phyloP scores from a whole-genome alignment of 176 grass and related monocot genomes.

The Eragrostis nindensis region DNA sequence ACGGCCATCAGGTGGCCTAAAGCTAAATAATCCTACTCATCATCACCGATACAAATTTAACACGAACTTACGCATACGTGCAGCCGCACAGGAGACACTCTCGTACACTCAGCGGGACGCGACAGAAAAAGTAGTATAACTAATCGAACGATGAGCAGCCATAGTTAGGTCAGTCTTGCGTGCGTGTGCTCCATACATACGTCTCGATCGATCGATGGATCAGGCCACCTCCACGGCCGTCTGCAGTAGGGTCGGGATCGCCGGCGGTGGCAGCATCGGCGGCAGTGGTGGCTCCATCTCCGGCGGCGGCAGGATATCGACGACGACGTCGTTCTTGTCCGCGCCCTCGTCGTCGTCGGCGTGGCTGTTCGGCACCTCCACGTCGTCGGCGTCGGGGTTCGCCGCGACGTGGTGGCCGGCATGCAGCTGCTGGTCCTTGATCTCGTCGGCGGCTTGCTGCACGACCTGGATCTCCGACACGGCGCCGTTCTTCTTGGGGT shows the following conservation, averaged over 20 bases:
- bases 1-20: not conserved
- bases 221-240: slow-evolving; percentile 43
- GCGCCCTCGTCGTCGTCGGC: not conserved
- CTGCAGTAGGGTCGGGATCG: not conserved
- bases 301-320: slow-evolving; percentile 35
- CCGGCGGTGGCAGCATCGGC: slow-evolving; percentile 1
- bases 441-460: slow-evolving; percentile 2
- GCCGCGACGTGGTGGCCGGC: not conserved
- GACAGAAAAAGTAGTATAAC: not conserved
- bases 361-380: not conserved
- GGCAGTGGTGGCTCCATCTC: slow-evolving; percentile 8
- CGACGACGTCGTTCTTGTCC: slow-evolving; percentile 12
- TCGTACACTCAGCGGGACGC: not conserved
- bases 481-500: slow-evolving; percentile 57
- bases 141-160: slow-evolving; percentile 9
- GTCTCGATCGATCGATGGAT: not conserved
- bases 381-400: not conserved
- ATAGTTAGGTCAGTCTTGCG: slow-evolving; percentile 25
- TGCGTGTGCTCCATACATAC: not conserved
- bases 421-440: slow-evolving; percentile 33
- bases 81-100: not conserved
- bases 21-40: not conserved
- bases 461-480: slow-evolving; percentile 49
- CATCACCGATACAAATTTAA: not conserved
- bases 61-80: not conserved